Percentiles rank a stretch among this genome's conserved stretches.
Conservation (phyloP, 306 rosid species). For the Begonia peltatifolia region DNA sequence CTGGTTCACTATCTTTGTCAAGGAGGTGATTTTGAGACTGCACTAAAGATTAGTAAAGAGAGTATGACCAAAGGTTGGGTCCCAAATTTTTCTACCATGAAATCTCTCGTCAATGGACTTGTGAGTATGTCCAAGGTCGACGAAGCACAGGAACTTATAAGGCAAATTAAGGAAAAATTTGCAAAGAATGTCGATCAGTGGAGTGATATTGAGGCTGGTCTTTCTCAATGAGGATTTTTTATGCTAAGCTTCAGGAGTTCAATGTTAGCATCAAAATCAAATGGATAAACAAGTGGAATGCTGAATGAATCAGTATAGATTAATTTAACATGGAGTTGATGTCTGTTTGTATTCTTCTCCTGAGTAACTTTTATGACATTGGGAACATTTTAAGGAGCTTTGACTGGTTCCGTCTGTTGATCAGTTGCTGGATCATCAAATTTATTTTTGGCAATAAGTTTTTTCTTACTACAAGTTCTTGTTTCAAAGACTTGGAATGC, state of each 20-base stretch:
- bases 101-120: slow-evolving; percentile 57
- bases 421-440: no score
- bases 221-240: slow-evolving; percentile 28
- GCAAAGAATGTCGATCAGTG: slow-evolving; percentile 34
- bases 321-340: not conserved
- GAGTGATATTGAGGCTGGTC: slow-evolving; percentile 57
- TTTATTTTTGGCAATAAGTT: no score
- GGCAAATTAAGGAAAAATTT: slow-evolving; percentile 50
- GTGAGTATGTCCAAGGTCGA: slow-evolving; percentile 34
- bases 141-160: slow-evolving; percentile 45
- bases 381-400: no score
- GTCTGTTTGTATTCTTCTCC: not conserved
- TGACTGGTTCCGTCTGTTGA: no score
- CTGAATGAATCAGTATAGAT: slow-evolving; percentile 4
- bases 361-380: no score
- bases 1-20: slow-evolving; percentile 33
- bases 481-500: no score
- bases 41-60: slow-evolving; percentile 30
- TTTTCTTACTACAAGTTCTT: no score
- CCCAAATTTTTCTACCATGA: slow-evolving; percentile 54
- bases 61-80: slow-evolving; percentile 60
- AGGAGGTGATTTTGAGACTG: slow-evolving; percentile 42
- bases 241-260: slow-evolving; percentile 3
- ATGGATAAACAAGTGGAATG: not conserved
- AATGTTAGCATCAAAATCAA: slow-evolving; percentile 5